Base-by-base conservation (phyloP, 2,329 filamentous ascomycete genomes). In the Pseudocercospora fuligena region DNA sequence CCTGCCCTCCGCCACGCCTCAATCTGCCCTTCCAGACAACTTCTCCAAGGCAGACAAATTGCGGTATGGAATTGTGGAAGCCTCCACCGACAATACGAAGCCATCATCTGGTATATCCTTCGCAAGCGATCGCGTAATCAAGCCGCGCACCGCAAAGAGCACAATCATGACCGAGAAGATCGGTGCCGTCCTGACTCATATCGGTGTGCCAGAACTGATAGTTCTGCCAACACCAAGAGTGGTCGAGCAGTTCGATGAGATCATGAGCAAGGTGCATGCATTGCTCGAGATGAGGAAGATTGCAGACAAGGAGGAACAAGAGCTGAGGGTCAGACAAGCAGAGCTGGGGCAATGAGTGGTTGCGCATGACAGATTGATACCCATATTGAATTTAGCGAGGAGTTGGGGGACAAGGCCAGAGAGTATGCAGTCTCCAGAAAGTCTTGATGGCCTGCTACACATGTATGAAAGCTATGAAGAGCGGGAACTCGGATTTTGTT, bases 61-160 rank as follows among this genome's bases (percentile, higher is more conserved):
- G 80, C 87, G 69, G 86, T 98, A 94, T 75, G 95, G 94, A 69
- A 91, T 99, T 9, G 88, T 90, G 7, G 60, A 64, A 5, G 57
- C 62, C 2, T 54, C 89, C 72, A 9, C 71, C 65, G 27, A 66
- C 70, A 91, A 94, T 76, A 94, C 98, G 64, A 91, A 94, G 29
- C 85, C 97, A 46, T 89, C 90, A 1, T 91, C 90, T 8, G 94
- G 95, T 6, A 92, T 97, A 40, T 90, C 92, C 14, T 98, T 98
- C 85, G 92, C 94, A 12, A 93, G 93, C 29, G 92, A 94, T 73
- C 90, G 88, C 77, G 87, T 94, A 66, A 89, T 90, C 72, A 93
- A 93, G 57, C 87, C 92, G 25, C 90, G 93, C 64, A 88, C 89
- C 43, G 90, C 90, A 70, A 94, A 94, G 81, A 90, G 87, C 16